Conservation (phyloP, 2,329 filamentous ascomycete genomes). For the Xenosphaeropsis pyriputrescens region DNA sequence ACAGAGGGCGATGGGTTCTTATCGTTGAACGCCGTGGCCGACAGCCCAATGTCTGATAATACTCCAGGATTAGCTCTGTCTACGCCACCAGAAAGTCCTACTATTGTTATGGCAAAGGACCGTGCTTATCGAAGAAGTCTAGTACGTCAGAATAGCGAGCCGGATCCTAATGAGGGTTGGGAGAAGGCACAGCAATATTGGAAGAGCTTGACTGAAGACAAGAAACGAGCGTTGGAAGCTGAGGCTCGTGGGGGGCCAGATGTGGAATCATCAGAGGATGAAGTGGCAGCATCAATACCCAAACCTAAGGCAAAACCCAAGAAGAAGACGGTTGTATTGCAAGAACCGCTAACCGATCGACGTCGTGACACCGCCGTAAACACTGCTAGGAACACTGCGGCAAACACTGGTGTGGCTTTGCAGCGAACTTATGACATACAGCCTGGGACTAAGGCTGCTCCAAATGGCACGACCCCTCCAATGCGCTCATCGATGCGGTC, state of each 20-base stretch:
- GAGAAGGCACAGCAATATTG: constrained; percentile 55
- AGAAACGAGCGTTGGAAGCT: constrained; percentile 39
- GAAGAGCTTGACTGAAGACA: constrained; percentile 48
- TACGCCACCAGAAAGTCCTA: constrained; percentile 14
- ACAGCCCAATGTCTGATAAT: constrained; percentile 31
- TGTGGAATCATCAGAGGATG: constrained; percentile 21
- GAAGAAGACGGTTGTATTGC: constrained; percentile 7
- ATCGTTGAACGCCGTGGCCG: constrained; percentile 59
- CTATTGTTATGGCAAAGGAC: constrained; percentile 10
- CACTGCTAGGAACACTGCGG: background rate
- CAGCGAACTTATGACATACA: constrained; percentile 25
- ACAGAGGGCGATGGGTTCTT: constrained; percentile 51
- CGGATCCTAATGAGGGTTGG: constrained; percentile 29
- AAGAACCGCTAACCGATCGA: background rate
- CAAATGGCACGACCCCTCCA: constrained; percentile 11
- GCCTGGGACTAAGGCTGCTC: constrained; percentile 15
- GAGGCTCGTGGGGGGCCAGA: constrained; percentile 19
- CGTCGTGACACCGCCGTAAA: constrained; percentile 15
- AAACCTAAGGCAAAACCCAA: constrained; percentile 9
- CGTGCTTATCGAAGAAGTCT: constrained; percentile 9
- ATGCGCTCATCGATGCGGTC: constrained; percentile 34
- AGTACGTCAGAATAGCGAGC: constrained; percentile 8
- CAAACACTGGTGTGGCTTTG: background rate
- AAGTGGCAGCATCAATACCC: constrained; percentile 17
- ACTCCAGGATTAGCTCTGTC: constrained; percentile 7